Evolutionary conservation across 1,139 yeast species (phyloP), one percentile per base, ranked within the genome.

Genomic region (Geotrichum australiense): DNA sequence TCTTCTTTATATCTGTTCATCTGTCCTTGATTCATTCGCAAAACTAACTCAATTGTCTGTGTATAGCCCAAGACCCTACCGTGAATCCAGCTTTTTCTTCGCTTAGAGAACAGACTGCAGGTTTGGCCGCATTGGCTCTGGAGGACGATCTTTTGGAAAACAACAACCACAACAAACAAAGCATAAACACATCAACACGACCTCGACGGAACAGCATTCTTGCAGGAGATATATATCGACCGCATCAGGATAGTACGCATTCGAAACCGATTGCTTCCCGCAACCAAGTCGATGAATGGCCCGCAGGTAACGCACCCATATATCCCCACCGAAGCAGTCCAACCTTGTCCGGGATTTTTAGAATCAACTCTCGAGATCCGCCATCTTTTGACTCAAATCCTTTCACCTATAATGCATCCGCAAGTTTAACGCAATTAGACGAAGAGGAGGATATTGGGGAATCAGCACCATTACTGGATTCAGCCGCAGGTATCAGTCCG

Each of bases 101-200:
- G 14, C 69, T 80, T 35, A 76, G 80, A 47, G 83, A 76, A 49
- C 80, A 78, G 48, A 73, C 84, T 0, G 83, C 80, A 2, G 74
- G 68, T 42, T 66, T 78, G 49, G 82, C 86, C 11, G 68, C 67
- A 26, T 71, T 79, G 41, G 81, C 80, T 3, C 67, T 76, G 4
- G 73, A 68, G 25, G 70, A 67, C 35, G 66, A 61, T 23, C 47
- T 54, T 4, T 14, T 37, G 8, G 41, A 37, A n/a, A 12, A 16
- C 6, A 19, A 15, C 14, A 14, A 28, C n/a, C n/a, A n/a, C n/a
- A n/a, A n/a, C n/a, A n/a, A n/a, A n/a, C n/a, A n/a, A n/a, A n/a
- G n/a, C n/a, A n/a, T n/a, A n/a, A n/a, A n/a, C n/a, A n/a, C n/a
- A n/a, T n/a, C n/a, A n/a, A n/a, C n/a, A n/a, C n/a, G n/a, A n/a